These are phyloP conservation scores for Emericellopsis atlantica DNA, from an alignment of 2,329 filamentous ascomycete genomes.

Conservation along the genomic window DNA sequence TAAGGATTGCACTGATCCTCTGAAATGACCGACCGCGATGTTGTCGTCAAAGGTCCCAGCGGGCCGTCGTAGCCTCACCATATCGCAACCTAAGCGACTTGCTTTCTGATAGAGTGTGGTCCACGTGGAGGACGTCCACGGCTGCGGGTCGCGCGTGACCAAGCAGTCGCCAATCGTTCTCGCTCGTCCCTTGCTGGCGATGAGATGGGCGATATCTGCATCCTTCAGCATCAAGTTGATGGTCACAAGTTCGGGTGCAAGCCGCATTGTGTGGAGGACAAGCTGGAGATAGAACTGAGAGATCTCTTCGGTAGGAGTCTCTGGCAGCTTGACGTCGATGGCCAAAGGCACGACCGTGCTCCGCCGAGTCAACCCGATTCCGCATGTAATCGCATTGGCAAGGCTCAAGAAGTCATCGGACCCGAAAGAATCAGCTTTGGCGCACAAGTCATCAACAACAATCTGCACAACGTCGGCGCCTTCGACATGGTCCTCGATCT, in stretches of 20 bases:
- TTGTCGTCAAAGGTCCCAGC: constrained; percentile 48
- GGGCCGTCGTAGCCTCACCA: constrained; percentile 48
- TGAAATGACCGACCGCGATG: constrained; percentile 43
- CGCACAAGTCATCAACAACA: constrained; percentile 29
- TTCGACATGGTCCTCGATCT: constrained; percentile 53
- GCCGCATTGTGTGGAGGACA: constrained; percentile 34
- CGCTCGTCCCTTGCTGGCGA: constrained; percentile 37
- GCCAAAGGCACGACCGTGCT: constrained; percentile 49
- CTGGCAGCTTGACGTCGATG: constrained; percentile 30
- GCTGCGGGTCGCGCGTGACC: constrained; percentile 21
- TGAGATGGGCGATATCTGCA: constrained; percentile 32
- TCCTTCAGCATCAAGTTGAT: constrained; percentile 48
- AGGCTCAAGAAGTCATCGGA: constrained; percentile 13
- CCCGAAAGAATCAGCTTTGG: constrained; percentile 7
- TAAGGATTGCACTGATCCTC: constrained; percentile 30
- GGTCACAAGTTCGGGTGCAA: constrained; percentile 45
- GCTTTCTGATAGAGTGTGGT: constrained; percentile 45
- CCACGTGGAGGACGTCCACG: constrained; percentile 46
- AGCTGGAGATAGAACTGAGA: constrained; percentile 37
- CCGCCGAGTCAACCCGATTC: constrained; percentile 46
- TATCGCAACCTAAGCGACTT: constrained; percentile 44
- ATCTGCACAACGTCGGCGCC: constrained; percentile 57
- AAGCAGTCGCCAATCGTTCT: constrained; percentile 49
- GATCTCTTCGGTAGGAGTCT: constrained; percentile 9
- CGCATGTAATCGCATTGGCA: constrained; percentile 40